Evolutionary conservation across 192 early-diverging fungal genomes (phyloP).

Genomic region (Umbelopsis isabellina): DNA sequence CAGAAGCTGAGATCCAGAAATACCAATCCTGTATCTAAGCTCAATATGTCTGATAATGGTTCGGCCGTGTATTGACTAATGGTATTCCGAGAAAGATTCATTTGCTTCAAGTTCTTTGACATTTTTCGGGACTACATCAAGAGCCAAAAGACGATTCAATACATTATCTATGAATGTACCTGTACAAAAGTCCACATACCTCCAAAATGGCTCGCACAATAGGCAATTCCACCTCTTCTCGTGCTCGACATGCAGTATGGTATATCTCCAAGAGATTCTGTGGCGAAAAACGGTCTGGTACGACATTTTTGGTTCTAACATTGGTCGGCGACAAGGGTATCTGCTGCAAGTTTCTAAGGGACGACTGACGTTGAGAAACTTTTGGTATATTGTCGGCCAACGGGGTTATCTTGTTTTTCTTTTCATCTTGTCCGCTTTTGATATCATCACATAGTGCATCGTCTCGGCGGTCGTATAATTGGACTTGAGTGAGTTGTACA

Average conservation of each 20-base stretch:
- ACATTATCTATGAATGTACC: too few relatives aligned
- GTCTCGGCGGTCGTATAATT: slow-evolving; percentile 9
- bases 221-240: slow-evolving; percentile 2
- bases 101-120: slow-evolving; percentile 6
- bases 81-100: slow-evolving; percentile 33
- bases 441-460: not conserved
- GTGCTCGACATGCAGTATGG: slow-evolving; percentile 4
- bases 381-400: not conserved
- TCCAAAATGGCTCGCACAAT: slow-evolving; percentile 6
- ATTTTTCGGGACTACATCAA: not conserved
- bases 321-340: slow-evolving; percentile 2
- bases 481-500: slow-evolving; percentile 36
- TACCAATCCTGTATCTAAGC: slow-evolving; percentile 72
- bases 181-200: not conserved
- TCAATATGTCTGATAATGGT: slow-evolving; percentile 76
- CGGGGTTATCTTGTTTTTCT: not conserved
- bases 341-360: not conserved
- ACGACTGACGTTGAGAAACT: not conserved
- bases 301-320: not conserved
- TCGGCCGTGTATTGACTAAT: slow-evolving; percentile 61
- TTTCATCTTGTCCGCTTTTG: not conserved
- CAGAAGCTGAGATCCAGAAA: slow-evolving; percentile 72
- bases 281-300: not conserved
- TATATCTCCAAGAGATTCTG: slow-evolving; percentile 13
- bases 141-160: not conserved